Evolutionary conservation across 306 rosid genomes (phyloP).

Genomic region (Castanea mollissima): DNA sequence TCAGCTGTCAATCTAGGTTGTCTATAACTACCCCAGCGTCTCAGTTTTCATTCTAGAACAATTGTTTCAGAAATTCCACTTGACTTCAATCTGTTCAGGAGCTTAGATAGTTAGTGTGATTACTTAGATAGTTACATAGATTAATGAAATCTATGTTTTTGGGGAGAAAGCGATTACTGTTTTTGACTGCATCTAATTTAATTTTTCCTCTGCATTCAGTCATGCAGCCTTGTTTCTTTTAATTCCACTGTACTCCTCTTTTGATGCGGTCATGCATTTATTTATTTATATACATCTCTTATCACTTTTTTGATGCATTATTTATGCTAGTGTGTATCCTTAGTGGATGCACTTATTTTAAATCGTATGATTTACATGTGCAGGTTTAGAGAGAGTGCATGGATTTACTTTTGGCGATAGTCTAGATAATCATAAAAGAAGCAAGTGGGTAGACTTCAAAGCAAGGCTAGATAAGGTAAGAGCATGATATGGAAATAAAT

Average conservation of each 20-base stretch:
- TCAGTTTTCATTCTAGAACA: too few species aligned
- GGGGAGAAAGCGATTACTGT: background rate
- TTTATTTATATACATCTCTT: too few species aligned
- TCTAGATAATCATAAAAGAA: slow-evolving; percentile 62
- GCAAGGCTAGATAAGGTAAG: slow-evolving; percentile 67
- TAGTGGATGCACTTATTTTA: slow-evolving; percentile 8
- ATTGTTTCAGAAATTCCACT: too few species aligned
- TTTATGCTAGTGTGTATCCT: background rate
- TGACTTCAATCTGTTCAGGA: too few species aligned
- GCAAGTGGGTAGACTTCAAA: slow-evolving; percentile 74
- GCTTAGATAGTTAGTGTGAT: too few species aligned
- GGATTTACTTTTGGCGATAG: slow-evolving; percentile 93
- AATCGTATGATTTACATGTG: slow-evolving; percentile 17
- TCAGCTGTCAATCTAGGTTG: too few species aligned
- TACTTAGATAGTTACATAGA: too few species aligned
- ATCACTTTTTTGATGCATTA: background rate
- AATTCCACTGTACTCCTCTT: background rate
- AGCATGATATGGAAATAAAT: background rate
- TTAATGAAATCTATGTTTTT: too few species aligned
- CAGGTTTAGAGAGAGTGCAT: slow-evolving; percentile 90
- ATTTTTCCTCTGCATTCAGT: background rate
- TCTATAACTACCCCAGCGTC: too few species aligned
- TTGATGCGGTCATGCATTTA: too few species aligned
- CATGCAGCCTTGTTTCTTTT: background rate
- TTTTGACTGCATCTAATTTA: background rate